Conservation (phyloP, 2,329 filamentous ascomycete genomes). For the Diaporthe sp. region DNA sequence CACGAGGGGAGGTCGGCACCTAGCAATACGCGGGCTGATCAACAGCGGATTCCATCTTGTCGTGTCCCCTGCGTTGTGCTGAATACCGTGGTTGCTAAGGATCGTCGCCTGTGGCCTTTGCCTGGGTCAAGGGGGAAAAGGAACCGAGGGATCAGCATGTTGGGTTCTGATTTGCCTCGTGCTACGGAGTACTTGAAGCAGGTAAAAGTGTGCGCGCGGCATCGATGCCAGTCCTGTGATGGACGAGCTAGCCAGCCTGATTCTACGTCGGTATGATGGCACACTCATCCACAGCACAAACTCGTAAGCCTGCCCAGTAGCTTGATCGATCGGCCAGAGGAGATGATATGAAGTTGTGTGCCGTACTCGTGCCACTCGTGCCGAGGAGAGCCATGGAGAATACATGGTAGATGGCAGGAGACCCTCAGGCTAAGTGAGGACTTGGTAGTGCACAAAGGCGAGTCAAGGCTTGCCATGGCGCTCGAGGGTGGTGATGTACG, state of each 20-base stretch:
- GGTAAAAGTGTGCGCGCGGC: conserved; percentile 10
- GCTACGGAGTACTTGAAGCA: background rate
- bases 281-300: background rate
- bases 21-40: background rate
- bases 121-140: conserved; percentile 11
- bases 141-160: conserved; percentile 1
- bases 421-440: background rate
- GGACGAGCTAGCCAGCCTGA: background rate
- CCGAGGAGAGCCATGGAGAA: background rate
- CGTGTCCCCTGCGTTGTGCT: background rate
- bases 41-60: background rate
- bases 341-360: conserved; percentile 1
- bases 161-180: conserved; percentile 6
- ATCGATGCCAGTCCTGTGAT: background rate
- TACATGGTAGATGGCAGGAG: conserved; percentile 9
- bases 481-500: conserved; percentile 24
- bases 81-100: background rate
- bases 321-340: background rate
- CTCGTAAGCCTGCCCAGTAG: background rate
- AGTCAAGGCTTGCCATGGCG: conserved; percentile 28
- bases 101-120: background rate
- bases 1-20: conserved; percentile 18
- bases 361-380: conserved; percentile 6
- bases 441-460: conserved; percentile 1
- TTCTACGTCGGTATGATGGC: conserved; percentile 16